Percentiles rank a stretch among this genome's conserved stretches.
phyloP scores from a whole-genome alignment of 176 grass and related monocot genomes.

The Echinochloa phyllopogon region DNA sequence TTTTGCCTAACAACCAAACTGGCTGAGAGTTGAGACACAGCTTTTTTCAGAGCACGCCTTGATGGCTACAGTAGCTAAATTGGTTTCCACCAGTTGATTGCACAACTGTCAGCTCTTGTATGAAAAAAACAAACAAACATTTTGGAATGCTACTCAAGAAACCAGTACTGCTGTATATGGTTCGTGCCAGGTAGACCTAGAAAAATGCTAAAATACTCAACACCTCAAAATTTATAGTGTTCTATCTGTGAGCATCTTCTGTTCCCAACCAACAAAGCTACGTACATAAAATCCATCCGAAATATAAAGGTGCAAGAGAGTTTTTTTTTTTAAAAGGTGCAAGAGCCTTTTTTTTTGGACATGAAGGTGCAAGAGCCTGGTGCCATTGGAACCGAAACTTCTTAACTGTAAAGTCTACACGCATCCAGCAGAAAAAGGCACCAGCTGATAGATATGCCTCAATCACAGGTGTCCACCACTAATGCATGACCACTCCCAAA shows the following conservation, averaged over 20 bases:
- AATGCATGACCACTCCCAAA: slow-evolving; percentile 16
- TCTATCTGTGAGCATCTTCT: neutral
- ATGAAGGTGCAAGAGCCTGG: neutral
- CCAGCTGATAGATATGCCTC: neutral
- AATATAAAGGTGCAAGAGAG: neutral
- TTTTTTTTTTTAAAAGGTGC: too few relatives aligned
- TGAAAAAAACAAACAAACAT: neutral
- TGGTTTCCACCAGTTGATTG: neutral
- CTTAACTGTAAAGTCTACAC: slow-evolving; percentile 26
- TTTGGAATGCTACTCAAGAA: neutral
- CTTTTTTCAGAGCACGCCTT: neutral
- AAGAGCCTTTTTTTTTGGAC: too few relatives aligned
- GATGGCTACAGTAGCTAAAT: neutral
- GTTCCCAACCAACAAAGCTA: slow-evolving; percentile 21
- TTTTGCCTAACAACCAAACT: neutral
- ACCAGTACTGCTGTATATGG: neutral
- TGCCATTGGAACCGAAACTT: slow-evolving; percentile 3
- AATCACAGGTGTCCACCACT: slow-evolving; percentile 20
- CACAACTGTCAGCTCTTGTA: neutral
- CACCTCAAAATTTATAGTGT: neutral
- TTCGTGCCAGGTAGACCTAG: neutral
- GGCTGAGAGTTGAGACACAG: neutral
- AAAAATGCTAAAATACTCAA: neutral
- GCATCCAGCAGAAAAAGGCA: slow-evolving; percentile 17
- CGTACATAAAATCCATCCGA: too few relatives aligned